Conservation (phyloP, 495 filamentous ascomycete species). For the Platismatia glauca region DNA sequence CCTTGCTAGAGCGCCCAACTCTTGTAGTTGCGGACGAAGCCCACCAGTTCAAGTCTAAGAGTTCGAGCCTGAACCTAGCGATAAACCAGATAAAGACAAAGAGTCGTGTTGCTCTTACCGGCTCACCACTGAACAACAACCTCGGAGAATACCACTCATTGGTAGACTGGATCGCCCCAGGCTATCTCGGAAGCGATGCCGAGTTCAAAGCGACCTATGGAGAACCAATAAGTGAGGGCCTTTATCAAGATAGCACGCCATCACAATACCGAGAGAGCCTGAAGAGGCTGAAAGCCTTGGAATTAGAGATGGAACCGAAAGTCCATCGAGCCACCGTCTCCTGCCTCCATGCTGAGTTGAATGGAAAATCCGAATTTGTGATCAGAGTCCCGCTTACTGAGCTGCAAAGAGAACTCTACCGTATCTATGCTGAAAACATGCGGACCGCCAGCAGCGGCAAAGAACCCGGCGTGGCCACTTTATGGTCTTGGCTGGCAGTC, state of each 20-base stretch:
- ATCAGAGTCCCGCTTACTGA: slow-evolving; percentile 60
- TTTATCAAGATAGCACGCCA: slow-evolving; percentile 51
- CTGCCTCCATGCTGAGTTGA: slow-evolving; percentile 54
- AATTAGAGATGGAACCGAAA: slow-evolving; percentile 65
- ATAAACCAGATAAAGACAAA: slow-evolving; percentile 51
- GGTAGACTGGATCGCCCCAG: slow-evolving; percentile 81
- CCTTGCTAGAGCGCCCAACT: slow-evolving; percentile 51
- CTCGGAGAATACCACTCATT: slow-evolving; percentile 74
- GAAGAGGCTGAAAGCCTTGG: slow-evolving; percentile 61
- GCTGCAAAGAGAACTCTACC: slow-evolving; percentile 58
- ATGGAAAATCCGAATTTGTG: slow-evolving; percentile 71
- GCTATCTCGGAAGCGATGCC: slow-evolving; percentile 54
- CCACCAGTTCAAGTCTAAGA: slow-evolving; percentile 63
- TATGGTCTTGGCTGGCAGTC: slow-evolving; percentile 46
- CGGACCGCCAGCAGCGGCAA: slow-evolving; percentile 17
- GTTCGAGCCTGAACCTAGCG: slow-evolving; percentile 41
- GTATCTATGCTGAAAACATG: slow-evolving; percentile 43
- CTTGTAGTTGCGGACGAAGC: slow-evolving; percentile 88
- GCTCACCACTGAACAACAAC: slow-evolving; percentile 77
- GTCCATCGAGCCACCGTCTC: slow-evolving; percentile 65
- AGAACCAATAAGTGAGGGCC: slow-evolving; percentile 63
- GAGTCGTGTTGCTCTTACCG: slow-evolving; percentile 77
- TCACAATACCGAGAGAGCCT: slow-evolving; percentile 47
- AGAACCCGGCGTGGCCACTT: slow-evolving; percentile 23
- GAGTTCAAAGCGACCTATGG: slow-evolving; percentile 64